phyloP scores from a whole-genome alignment of 176 grass and related monocot genomes.

The Carex kokanica region DNA sequence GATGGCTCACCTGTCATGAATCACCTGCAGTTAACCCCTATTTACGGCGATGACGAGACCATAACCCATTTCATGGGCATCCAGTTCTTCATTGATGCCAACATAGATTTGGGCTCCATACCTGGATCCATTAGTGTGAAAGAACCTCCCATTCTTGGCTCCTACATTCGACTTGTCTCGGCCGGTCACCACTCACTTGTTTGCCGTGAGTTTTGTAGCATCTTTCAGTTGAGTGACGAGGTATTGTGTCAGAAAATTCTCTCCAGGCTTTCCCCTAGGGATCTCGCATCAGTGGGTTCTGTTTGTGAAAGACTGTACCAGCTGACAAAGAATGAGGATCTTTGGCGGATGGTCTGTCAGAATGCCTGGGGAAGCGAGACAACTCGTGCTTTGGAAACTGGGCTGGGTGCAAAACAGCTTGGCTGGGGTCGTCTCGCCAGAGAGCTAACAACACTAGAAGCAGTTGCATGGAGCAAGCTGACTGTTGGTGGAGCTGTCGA shows the following conservation, averaged over 20 bases:
- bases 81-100: constrained; percentile 77
- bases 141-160: constrained; percentile 44
- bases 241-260: constrained; percentile 81
- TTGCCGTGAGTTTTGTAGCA: constrained; percentile 52
- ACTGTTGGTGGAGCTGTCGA: constrained; percentile 75
- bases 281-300: constrained; percentile 87
- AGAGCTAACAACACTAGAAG: constrained; percentile 86
- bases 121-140: constrained; percentile 44
- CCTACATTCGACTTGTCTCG: constrained; percentile 33
- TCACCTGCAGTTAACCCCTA: constrained; percentile 69
- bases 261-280: constrained; percentile 68
- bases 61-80: constrained; percentile 84
- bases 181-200: constrained; percentile 40
- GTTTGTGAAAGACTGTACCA: constrained; percentile 64
- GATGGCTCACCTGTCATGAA: constrained; percentile 88
- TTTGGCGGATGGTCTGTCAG: constrained; percentile 98
- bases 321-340: constrained; percentile 83
- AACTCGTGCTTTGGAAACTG: constrained; percentile 63
- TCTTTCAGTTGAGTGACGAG: constrained; percentile 78
- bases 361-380: constrained; percentile 81
- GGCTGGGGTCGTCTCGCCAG: constrained; percentile 76
- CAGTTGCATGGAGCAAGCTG: constrained; percentile 72
- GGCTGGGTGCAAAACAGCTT: constrained; percentile 64
- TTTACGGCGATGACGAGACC: constrained; percentile 73
- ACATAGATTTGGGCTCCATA: constrained; percentile 68